Evolutionary conservation across 805 yeast species (phyloP).

Genomic region (Zygosaccharomyces gambellarensis): DNA sequence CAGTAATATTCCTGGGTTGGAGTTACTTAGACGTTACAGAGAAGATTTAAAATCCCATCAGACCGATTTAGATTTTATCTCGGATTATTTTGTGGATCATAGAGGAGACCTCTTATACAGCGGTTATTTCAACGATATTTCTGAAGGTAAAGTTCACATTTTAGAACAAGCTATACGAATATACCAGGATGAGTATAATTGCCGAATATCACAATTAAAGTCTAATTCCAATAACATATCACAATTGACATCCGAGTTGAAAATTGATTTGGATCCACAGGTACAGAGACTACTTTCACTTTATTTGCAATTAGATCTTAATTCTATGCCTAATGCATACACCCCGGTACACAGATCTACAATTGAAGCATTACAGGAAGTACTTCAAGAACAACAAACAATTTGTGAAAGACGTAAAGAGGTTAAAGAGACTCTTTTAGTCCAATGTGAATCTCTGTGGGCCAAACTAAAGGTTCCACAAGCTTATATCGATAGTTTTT

Average conservation of each 20-base stretch:
- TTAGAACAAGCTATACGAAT: constrained; percentile 9
- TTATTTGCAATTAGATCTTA: constrained; percentile 2
- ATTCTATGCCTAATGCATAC: not conserved
- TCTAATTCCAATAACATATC: constrained; percentile 15
- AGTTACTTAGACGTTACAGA: constrained; percentile 1
- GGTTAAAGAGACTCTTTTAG: constrained; percentile 29
- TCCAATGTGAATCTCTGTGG: constrained; percentile 52
- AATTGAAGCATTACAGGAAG: constrained; percentile 14
- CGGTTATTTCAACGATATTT: constrained; percentile 21
- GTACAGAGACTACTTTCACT: not conserved
- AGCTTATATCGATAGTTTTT: constrained; percentile 40
- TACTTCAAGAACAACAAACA: constrained; percentile 15
- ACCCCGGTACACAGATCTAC: constrained; percentile 9
- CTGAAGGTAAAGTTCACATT: constrained; percentile 3
- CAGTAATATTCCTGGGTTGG: constrained; percentile 20
- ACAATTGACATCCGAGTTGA: constrained; percentile 21
- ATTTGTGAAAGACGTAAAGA: constrained; percentile 36
- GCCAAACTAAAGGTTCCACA: constrained; percentile 47
- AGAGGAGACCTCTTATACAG: constrained; percentile 20
- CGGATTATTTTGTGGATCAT: constrained; percentile 21
- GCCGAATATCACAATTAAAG: constrained; percentile 13
- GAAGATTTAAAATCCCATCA: constrained; percentile 5
- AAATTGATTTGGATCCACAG: constrained; percentile 13
- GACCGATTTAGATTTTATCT: constrained; percentile 8
- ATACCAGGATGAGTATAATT: constrained; percentile 18